phyloP scores from a whole-genome alignment of 1,284 basidiomycete genomes.

The Ceratobasidium sp. region DNA sequence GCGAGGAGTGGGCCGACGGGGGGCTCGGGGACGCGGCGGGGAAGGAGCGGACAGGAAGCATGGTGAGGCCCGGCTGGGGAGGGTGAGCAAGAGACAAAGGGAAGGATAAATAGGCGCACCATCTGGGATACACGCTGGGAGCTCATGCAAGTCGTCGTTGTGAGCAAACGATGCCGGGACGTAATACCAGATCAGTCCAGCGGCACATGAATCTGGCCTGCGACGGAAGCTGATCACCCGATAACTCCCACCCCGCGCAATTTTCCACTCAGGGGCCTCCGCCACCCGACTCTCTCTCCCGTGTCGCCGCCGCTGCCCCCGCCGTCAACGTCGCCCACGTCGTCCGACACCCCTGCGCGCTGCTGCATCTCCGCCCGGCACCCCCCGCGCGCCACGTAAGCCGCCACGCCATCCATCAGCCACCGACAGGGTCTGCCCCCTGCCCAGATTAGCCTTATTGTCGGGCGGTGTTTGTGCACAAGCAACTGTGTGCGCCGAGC shows the following conservation, averaged over 20 bases:
- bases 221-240: conserved; percentile 39
- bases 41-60: conserved; percentile 13
- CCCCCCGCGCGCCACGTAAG: neutral
- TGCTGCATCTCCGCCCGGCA: conserved; percentile 31
- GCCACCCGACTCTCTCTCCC: neutral
- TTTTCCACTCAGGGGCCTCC: conserved; percentile 31
- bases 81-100: neutral
- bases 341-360: conserved; percentile 11
- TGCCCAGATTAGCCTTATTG: neutral
- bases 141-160: conserved; percentile 22
- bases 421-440: neutral
- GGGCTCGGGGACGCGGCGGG: conserved; percentile 19
- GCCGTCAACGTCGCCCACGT: neutral
- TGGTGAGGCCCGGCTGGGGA: conserved; percentile 16
- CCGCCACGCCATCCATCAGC: neutral
- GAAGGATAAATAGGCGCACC: neutral
- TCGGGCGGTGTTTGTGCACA: conserved; percentile 8
- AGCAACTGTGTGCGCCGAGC: conserved; percentile 8
- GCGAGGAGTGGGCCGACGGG: conserved; percentile 17
- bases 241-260: conserved; percentile 25
- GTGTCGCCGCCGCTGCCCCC: conserved; percentile 21
- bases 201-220: conserved; percentile 8
- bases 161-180: neutral
- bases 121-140: neutral
- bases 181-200: conserved; percentile 18